These are phyloP conservation scores for Aquilaria malaccensis DNA, from an alignment of 345 rosid species.

Conservation along the genomic window DNA sequence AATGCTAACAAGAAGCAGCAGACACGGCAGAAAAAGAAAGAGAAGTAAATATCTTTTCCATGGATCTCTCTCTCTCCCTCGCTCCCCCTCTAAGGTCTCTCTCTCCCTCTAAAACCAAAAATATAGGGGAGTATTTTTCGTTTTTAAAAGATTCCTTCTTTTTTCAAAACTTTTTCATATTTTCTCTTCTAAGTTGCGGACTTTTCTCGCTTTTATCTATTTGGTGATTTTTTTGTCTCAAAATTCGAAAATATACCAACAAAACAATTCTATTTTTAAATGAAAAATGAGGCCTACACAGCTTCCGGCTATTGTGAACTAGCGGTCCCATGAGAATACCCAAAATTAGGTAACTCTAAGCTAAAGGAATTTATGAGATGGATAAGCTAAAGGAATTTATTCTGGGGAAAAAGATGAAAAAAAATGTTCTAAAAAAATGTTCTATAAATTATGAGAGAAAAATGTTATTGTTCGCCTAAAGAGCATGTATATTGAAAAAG, in stretches of 20 bases:
- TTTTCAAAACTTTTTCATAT: too few relatives aligned
- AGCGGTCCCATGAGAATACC: not conserved
- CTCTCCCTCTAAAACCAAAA: not conserved
- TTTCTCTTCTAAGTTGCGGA: not conserved
- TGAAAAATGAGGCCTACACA: not conserved
- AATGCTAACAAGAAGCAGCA: constrained; percentile 3
- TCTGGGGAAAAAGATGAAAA: too few relatives aligned
- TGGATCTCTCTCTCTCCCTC: not conserved
- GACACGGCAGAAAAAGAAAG: constrained; percentile 7
- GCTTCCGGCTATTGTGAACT: constrained; percentile 7
- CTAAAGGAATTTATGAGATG: too few relatives aligned
- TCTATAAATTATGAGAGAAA: too few relatives aligned
- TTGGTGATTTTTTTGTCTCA: too few relatives aligned
- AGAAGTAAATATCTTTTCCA: constrained; percentile 9
- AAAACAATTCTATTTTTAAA: not conserved
- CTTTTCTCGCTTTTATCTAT: not conserved
- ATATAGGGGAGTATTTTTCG: not conserved
- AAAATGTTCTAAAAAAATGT: too few relatives aligned
- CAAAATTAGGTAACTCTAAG: not conserved
- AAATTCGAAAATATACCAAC: not conserved
- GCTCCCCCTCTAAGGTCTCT: not conserved
- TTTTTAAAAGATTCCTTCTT: constrained; percentile 4
- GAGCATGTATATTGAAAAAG: too few relatives aligned
- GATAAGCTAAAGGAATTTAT: too few relatives aligned
- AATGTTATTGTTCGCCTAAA: too few relatives aligned